Base-by-base conservation (phyloP, 1,139 yeast genomes). In the Yamadazyma diospyri region DNA sequence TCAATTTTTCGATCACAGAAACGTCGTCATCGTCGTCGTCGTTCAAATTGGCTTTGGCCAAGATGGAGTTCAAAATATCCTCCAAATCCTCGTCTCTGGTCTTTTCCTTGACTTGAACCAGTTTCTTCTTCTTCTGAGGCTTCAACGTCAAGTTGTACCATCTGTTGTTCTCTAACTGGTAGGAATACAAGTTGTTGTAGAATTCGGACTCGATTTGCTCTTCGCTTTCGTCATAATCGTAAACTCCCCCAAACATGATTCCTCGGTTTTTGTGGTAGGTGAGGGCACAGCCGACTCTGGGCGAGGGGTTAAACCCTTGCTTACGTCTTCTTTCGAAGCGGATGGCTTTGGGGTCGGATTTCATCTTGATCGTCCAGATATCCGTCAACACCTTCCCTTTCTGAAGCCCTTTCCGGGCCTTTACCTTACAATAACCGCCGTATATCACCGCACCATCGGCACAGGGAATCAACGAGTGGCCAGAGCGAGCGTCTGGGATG, bases 391-490 rank as follows among this genome's bases (percentile, higher is more conserved):
- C 87, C 50, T 89, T 89, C 38, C 98, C 97, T 64, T 87, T 87
- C 51, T 87, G 95, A 34, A 81, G 63, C 17, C 95, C 95, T 53
- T 85, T 86, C 27, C 83, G 79, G 4, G 95, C 95, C 54, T 89
- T 92, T 21, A 88, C 88, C 60, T 88, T 92, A 49, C 94, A 80
- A 53, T 92, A 92, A 6, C 98, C 98, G 42, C 98, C 98, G 71
- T 85, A 86, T 3, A 89, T 47, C 2, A 87, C 73, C 1, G 88
- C 92, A 29, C 97, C 97, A 22, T 86, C 96, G 2, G 78, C 73
- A 36, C 78, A 74, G 1, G 97, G 85, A 30, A 92, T 68, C 33
- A 89, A 69, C 1, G 95, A 85, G 54, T 92, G 97, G 1, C 98
- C 98, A 1, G 95, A 84, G 43, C 98, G 71, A 1, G 97, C 81